Conservation (phyloP, 305 asterid species). For the Fraxinus floribunda region DNA sequence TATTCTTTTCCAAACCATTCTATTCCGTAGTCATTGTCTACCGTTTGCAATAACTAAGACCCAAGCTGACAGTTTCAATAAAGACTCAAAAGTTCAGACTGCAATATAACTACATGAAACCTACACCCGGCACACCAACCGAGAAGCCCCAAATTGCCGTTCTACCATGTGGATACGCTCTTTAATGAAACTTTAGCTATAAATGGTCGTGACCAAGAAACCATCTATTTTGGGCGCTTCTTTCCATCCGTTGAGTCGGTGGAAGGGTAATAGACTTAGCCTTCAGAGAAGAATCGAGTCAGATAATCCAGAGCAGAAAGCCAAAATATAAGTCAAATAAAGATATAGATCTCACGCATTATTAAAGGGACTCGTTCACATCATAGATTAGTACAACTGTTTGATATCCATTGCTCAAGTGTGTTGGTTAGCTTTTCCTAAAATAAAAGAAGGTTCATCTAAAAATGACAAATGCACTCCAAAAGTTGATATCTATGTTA, state of each 20-base stretch:
- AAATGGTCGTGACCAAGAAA: background rate
- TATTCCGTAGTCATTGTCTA: background rate
- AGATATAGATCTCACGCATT: background rate
- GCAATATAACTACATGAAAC: background rate
- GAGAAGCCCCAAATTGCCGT: background rate
- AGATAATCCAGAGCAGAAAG: background rate
- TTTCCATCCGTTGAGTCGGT: background rate
- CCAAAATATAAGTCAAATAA: background rate
- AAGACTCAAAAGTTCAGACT: background rate
- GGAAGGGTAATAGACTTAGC: background rate
- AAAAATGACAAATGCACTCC: background rate
- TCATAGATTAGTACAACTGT: background rate
- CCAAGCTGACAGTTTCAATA: background rate
- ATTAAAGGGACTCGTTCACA: background rate
- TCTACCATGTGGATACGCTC: background rate
- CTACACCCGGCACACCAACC: background rate
- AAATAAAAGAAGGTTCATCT: background rate
- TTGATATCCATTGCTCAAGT: background rate
- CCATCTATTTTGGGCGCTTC: background rate
- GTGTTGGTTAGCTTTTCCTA: background rate
- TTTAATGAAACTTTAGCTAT: background rate
- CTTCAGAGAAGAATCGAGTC: background rate
- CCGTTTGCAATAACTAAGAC: background rate
- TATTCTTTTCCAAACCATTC: constrained; percentile 13
- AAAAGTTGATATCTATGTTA: background rate